Evolutionary conservation across 2,329 filamentous ascomycete species (phyloP).

Genomic region (Pyrenophora seminiperda): DNA sequence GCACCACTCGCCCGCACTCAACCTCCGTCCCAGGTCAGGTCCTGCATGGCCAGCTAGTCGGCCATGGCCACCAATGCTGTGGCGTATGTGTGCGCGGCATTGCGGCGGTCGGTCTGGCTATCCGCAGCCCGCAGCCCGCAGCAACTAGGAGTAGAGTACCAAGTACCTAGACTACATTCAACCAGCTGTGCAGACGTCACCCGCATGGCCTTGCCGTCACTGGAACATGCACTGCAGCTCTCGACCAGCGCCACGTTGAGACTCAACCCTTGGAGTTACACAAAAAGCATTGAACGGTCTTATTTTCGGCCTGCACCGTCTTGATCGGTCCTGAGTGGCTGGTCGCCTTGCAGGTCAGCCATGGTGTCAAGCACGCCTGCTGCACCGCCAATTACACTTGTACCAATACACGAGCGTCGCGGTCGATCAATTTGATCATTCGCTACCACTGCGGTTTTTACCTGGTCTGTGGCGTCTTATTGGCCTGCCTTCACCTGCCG

Average conservation of each 20-base stretch:
- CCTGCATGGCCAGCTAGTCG: slow-evolving; percentile 8
- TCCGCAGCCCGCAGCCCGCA: slow-evolving; percentile 31
- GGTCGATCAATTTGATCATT: slow-evolving; percentile 1
- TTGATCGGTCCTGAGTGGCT: slow-evolving; percentile 24
- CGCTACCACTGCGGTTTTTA: slow-evolving; percentile 7
- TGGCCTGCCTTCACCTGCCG: not conserved
- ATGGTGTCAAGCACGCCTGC: slow-evolving; percentile 34
- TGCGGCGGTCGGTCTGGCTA: slow-evolving; percentile 22
- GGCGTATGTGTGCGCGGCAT: slow-evolving; percentile 8
- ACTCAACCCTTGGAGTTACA: slow-evolving; percentile 36
- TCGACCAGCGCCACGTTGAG: slow-evolving; percentile 30
- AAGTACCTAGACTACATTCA: slow-evolving; percentile 31
- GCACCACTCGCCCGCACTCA: not conserved
- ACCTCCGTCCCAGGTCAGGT: too few species aligned
- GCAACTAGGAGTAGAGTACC: too few species aligned
- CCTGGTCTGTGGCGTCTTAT: not conserved
- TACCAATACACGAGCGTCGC: slow-evolving; percentile 17
- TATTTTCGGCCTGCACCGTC: slow-evolving; percentile 30
- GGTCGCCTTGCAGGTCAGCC: slow-evolving; percentile 29
- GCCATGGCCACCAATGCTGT: slow-evolving; percentile 1
- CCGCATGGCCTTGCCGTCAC: slow-evolving; percentile 43
- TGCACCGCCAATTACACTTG: slow-evolving; percentile 34
- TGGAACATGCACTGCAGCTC: slow-evolving; percentile 38
- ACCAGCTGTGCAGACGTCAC: slow-evolving; percentile 48
- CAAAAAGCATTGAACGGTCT: slow-evolving; percentile 40